Base-by-base conservation (phyloP, 768 basidiomycete species). In the Clitopilus passeckerianus region DNA sequence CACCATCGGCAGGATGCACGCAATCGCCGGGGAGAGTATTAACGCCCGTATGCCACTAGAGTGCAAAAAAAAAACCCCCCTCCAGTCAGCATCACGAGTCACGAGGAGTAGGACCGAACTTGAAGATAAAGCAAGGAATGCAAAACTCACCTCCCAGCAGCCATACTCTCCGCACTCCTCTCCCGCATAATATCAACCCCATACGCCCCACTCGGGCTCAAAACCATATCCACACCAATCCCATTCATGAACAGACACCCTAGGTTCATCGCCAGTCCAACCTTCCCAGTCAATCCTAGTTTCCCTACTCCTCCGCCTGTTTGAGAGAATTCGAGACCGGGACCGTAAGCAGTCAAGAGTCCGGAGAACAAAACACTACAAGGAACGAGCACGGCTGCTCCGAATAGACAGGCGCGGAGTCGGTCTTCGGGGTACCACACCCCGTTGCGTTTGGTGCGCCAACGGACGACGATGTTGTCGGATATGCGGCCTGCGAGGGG, bases 381-480 rank as follows among this genome's bases (percentile, higher is more conserved):
- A 0, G 88, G 90, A 3, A 80, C 73, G 27, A 88, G 71, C 16
- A 82, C 33, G 0, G 77, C 70, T 3, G 76, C 77, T 7, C 83
- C 81, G 6, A 75, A 63, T 34, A 83, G 66, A 1, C 80, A 72
- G 1, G 77, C 85, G 0, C 84, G 77, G 23, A 90, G 75, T 6
- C 88, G 81, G 62, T 88, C 89, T 68, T 91, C 87, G 0, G 87
- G 87, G 44, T 82, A 79, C 86, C 85, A 88, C 1, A 73, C 64
- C 0, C 86, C 86, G 0, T 76, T 77, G 22, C 86, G 80, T 6
- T 72, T 67, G 52, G 75, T 70, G 16, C 78, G 78, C 71, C 81
- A 85, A 37, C 65, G 67, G 16, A 78, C 71, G 22, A 91, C 73
- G 0, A 79, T 70, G 24, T 63, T 60, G 67, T 90, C 89, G 0